phyloP scores from a whole-genome alignment of 805 yeast genomes.

The Barnettozyma wickerhamii region DNA sequence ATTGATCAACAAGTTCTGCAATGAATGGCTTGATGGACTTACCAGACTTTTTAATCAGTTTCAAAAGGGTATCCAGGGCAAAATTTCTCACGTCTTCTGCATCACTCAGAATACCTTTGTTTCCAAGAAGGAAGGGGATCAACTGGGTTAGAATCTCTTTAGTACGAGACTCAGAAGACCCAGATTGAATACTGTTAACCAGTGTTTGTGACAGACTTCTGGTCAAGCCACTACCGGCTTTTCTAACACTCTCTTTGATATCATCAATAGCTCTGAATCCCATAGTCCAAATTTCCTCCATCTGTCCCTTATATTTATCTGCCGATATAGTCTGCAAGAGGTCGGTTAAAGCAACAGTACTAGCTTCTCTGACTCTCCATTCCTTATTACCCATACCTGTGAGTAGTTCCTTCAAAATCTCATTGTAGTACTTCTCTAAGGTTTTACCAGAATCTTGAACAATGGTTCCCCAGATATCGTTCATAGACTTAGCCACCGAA shows the following conservation, averaged over 20 bases:
- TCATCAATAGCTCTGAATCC: constrained; percentile 90
- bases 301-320: constrained; percentile 43
- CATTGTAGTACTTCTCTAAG: constrained; percentile 47
- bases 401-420: constrained; percentile 61
- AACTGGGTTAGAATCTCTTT: constrained; percentile 47
- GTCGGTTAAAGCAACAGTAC: constrained; percentile 67
- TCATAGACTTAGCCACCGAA: constrained; percentile 77
- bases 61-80: constrained; percentile 70
- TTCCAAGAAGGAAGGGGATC: constrained; percentile 76
- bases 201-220: constrained; percentile 60
- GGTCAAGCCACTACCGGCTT: constrained; percentile 69
- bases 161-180: constrained; percentile 38
- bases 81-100: constrained; percentile 80
- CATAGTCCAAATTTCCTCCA: constrained; percentile 80
- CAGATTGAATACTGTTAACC: constrained; percentile 44
- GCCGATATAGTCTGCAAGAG: constrained; percentile 56
- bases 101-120: constrained; percentile 74
- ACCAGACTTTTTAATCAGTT: constrained; percentile 63
- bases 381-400: constrained; percentile 72
- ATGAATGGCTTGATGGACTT: constrained; percentile 59
- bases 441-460: constrained; percentile 52
- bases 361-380: constrained; percentile 92
- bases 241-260: constrained; percentile 87
- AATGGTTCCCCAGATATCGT: constrained; percentile 78
- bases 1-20: constrained; percentile 62